phyloP scores from a whole-genome alignment of 768 basidiomycete species.

The Coprinopsis marcescibilis region DNA sequence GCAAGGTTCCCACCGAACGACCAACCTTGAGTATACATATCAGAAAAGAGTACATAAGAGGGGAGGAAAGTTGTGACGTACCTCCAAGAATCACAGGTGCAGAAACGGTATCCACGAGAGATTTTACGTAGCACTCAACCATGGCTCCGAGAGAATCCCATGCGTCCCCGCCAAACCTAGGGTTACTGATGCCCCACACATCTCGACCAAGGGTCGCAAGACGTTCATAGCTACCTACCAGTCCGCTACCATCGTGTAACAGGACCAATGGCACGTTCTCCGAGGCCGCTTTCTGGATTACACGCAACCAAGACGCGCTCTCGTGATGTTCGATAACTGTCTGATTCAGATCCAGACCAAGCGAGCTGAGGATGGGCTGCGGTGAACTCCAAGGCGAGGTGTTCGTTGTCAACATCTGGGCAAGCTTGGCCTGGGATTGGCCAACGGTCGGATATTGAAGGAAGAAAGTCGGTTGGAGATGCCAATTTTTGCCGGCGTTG shows the following conservation, averaged over 20 bases:
- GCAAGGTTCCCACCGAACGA: conserved; percentile 74
- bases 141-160: conserved; percentile 51
- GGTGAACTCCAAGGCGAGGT: too few species aligned
- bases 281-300: background rate
- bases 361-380: too few species aligned
- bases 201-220: conserved; percentile 41
- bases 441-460: background rate
- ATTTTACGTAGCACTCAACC: conserved; percentile 44
- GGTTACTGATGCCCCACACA: conserved; percentile 61
- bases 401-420: too few species aligned
- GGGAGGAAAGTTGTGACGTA: conserved; percentile 20
- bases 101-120: conserved; percentile 28
- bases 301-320: background rate
- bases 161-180: conserved; percentile 35
- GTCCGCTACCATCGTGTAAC: conserved; percentile 70
- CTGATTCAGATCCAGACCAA: background rate
- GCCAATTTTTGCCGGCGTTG: too few species aligned
- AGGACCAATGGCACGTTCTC: conserved; percentile 45
- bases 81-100: conserved; percentile 55
- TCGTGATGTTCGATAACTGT: background rate
- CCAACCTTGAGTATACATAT: conserved; percentile 46
- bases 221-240: conserved; percentile 44
- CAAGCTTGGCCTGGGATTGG: background rate
- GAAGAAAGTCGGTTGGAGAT: background rate
- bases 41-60: background rate